Conservation (phyloP, 2,329 filamentous ascomycete species). For the Trichoderma sp. region DNA sequence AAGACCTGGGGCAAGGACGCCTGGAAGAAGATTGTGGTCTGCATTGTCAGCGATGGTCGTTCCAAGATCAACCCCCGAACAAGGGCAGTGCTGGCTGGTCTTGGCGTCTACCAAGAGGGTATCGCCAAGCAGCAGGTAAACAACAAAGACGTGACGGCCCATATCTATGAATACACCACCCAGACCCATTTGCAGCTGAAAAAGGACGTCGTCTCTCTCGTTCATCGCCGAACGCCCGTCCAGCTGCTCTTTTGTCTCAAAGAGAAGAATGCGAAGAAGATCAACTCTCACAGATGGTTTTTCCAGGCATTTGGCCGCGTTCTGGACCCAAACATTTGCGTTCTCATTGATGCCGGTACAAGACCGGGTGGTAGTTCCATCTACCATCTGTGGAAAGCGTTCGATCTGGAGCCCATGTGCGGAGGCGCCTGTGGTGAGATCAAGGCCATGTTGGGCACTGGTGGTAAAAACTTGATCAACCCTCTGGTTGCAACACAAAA, state of each 20-base stretch:
- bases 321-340: conserved; percentile 93
- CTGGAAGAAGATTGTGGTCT: conserved; percentile 99
- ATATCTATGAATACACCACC: conserved; percentile 95
- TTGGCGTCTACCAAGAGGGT: conserved; percentile 97
- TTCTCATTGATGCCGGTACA: conserved; percentile 93
- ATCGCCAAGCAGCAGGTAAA: conserved; percentile 99
- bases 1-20: conserved; percentile 98
- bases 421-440: conserved; percentile 98
- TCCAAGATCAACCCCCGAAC: conserved; percentile 95
- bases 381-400: conserved; percentile 98
- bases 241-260: conserved; percentile 98
- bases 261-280: conserved; percentile 99
- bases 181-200: conserved; percentile 88
- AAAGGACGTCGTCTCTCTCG: conserved; percentile 82
- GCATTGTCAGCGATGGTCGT: conserved; percentile 94
- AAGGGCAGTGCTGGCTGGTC: conserved; percentile 82
- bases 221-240: conserved; percentile 84
- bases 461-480: conserved; percentile 86
- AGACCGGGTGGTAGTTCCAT: conserved; percentile 93
- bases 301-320: conserved; percentile 95
- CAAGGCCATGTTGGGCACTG: conserved; percentile 90
- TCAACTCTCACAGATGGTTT: conserved; percentile 99
- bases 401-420: conserved; percentile 96
- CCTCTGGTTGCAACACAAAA: conserved; percentile 95
- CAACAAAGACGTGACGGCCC: conserved; percentile 91